A percentile compares a stretch with the other conserved stretches of the same genome.
Evolutionary conservation across 2,329 filamentous ascomycete genomes (phyloP).

Genomic region (Alternaria viburni): DNA sequence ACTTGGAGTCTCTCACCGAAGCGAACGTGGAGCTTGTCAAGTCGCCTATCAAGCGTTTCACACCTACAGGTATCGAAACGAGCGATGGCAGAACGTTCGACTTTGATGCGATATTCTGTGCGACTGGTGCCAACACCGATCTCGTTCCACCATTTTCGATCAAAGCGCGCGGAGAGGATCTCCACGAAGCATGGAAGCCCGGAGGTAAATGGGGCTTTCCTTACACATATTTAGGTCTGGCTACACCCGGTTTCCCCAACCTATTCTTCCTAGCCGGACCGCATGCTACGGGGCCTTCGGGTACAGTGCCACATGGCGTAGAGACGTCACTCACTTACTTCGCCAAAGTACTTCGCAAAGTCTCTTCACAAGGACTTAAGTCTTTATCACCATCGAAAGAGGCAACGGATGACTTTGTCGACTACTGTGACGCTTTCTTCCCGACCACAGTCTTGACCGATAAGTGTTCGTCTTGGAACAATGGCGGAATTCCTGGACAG

Average conservation of each 20-base stretch:
- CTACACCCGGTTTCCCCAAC: slow-evolving; percentile 71
- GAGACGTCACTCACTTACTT: slow-evolving; percentile 71
- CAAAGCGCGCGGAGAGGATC: slow-evolving; percentile 59
- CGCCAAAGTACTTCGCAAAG: slow-evolving; percentile 71
- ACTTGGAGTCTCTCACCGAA: slow-evolving; percentile 51
- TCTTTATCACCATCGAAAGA: slow-evolving; percentile 62
- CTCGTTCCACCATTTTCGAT: slow-evolving; percentile 65
- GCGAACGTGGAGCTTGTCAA: slow-evolving; percentile 51
- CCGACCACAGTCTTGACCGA: slow-evolving; percentile 62
- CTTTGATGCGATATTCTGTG: slow-evolving; percentile 61
- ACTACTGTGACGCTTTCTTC: slow-evolving; percentile 61
- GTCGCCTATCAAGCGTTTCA: slow-evolving; percentile 49
- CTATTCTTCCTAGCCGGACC: slow-evolving; percentile 67
- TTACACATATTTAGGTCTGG: slow-evolving; percentile 70
- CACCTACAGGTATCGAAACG: slow-evolving; percentile 48
- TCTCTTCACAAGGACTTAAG: slow-evolving; percentile 69
- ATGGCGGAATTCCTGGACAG: slow-evolving; percentile 64
- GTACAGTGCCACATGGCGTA: slow-evolving; percentile 70
- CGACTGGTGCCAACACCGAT: slow-evolving; percentile 67
- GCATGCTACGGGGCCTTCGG: slow-evolving; percentile 54
- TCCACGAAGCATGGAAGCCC: slow-evolving; percentile 63
- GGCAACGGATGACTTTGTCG: slow-evolving; percentile 69
- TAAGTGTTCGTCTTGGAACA: slow-evolving; percentile 75
- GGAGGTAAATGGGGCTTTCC: slow-evolving; percentile 66
- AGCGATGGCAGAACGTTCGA: slow-evolving; percentile 47